A percentile compares a stretch with the other conserved stretches of the same genome.
Conservation (phyloP, 2,329 filamentous ascomycete species). For the Diaporthe sp. region DNA sequence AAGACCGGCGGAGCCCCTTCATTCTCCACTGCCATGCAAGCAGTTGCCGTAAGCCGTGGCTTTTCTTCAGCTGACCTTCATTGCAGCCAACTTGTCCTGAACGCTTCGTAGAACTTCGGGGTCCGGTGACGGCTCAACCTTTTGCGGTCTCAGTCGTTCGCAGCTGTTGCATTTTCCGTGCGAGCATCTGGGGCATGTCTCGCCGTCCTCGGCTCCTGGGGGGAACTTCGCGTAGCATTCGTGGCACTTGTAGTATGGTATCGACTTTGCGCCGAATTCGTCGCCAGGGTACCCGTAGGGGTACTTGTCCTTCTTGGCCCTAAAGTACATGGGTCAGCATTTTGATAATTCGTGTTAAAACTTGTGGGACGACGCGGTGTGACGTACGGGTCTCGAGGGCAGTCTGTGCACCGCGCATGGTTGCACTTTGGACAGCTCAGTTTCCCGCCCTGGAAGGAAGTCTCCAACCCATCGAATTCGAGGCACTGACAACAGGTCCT, state of each 20-base stretch:
- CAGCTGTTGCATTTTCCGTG: constrained; percentile 72
- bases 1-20: not conserved
- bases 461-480: constrained; percentile 48
- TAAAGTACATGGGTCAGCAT: constrained; percentile 48
- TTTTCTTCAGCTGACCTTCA: constrained; percentile 50
- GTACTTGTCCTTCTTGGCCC: constrained; percentile 76
- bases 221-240: constrained; percentile 72
- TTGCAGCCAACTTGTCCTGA: constrained; percentile 64
- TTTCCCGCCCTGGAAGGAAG: constrained; percentile 67
- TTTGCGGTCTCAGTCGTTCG: constrained; percentile 68
- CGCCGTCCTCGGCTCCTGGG: constrained; percentile 61
- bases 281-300: constrained; percentile 79
- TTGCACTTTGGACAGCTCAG: constrained; percentile 77
- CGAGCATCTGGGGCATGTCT: constrained; percentile 70
- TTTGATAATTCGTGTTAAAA: constrained; percentile 13
- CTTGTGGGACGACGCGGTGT: not conserved
- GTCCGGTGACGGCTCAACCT: constrained; percentile 72
- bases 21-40: not conserved
- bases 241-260: constrained; percentile 71
- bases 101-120: constrained; percentile 70
- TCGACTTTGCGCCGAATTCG: constrained; percentile 64
- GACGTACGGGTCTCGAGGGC: constrained; percentile 83
- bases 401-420: constrained; percentile 83
- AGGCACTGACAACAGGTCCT: constrained; percentile 81
- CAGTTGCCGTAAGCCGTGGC: not conserved